Percentiles rank a stretch among this genome's conserved stretches.
phyloP scores from a whole-genome alignment of 2,329 filamentous ascomycete genomes.

The Hawksworthiomyces lignivorus region DNA sequence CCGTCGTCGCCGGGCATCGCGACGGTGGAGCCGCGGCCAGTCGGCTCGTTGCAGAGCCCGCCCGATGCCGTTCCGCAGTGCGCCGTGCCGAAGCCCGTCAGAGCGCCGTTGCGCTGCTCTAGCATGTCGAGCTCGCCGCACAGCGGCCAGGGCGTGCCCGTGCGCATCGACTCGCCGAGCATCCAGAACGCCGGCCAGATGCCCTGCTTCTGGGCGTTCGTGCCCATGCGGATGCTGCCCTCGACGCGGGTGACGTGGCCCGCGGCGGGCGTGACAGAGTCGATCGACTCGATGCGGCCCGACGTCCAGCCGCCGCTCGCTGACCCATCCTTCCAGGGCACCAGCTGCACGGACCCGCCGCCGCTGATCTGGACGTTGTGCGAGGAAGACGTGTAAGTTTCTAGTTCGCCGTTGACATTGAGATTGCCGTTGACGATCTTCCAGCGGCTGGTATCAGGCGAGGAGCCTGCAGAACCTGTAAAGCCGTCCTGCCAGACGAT shows the following conservation, averaged over 20 bases:
- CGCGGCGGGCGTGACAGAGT: slow-evolving; percentile 35
- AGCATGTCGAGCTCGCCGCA: slow-evolving; percentile 53
- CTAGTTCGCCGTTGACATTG: slow-evolving; percentile 51
- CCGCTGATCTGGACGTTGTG: slow-evolving; percentile 44
- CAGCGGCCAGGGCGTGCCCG: slow-evolving; percentile 41
- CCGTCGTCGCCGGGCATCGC: slow-evolving; percentile 28
- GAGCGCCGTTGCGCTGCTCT: slow-evolving; percentile 45
- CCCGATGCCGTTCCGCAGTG: slow-evolving; percentile 42
- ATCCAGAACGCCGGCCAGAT: slow-evolving; percentile 55
- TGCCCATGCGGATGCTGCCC: slow-evolving; percentile 39
- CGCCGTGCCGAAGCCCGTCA: slow-evolving; percentile 38
- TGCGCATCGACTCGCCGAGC: slow-evolving; percentile 41
- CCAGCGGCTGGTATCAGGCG: slow-evolving; percentile 32
- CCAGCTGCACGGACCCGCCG: slow-evolving; percentile 41
- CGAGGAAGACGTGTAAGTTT: slow-evolving; percentile 39
- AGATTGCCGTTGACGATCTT: slow-evolving; percentile 45
- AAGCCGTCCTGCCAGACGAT: slow-evolving; percentile 38
- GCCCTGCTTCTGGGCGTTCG: slow-evolving; percentile 39
- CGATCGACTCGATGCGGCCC: slow-evolving; percentile 43
- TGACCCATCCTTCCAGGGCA: slow-evolving; percentile 35
- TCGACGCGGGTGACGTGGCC: slow-evolving; percentile 41
- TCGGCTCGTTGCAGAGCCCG: slow-evolving; percentile 44
- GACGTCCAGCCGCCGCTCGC: slow-evolving; percentile 43
- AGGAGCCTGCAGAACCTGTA: slow-evolving; percentile 25
- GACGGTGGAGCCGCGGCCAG: slow-evolving; percentile 29